Percentiles rank a stretch among this genome's conserved stretches.
Conservation (phyloP, 176 grass and related monocot species). For the Zoysia pacifica region DNA sequence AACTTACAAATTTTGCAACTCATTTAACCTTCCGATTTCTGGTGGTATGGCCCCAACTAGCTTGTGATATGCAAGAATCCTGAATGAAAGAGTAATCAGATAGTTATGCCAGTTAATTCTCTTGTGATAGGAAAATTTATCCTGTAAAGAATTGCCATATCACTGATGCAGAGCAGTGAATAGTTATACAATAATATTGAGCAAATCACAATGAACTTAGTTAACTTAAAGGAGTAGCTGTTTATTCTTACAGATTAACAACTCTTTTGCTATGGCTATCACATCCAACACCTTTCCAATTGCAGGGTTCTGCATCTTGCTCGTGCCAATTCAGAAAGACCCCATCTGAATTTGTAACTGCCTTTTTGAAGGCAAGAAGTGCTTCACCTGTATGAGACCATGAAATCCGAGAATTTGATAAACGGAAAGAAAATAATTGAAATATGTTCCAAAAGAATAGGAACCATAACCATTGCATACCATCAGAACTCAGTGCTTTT, state of each 20-base stretch:
- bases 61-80: constrained; percentile 81
- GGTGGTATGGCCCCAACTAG: constrained; percentile 91
- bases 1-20: constrained; percentile 79
- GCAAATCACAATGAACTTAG: not conserved
- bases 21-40: constrained; percentile 90
- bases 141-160: constrained; percentile 24
- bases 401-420: constrained; percentile 21
- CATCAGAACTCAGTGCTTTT: constrained; percentile 77
- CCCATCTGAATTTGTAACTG: constrained; percentile 80
- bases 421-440: not conserved
- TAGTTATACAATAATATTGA: constrained; percentile 13
- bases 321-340: constrained; percentile 85
- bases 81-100: constrained; percentile 43
- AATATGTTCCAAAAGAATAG: constrained; percentile 22
- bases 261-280: constrained; percentile 66
- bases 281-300: constrained; percentile 89
- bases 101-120: constrained; percentile 21
- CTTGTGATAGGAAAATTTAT: constrained; percentile 7
- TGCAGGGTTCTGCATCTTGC: constrained; percentile 90
- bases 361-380: constrained; percentile 85
- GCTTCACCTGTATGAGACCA: constrained; percentile 65
- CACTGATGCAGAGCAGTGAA: constrained; percentile 28
- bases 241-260: constrained; percentile 75
- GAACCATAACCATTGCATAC: constrained; percentile 45
- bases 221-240: constrained; percentile 9